Conservation (phyloP, 306 rosid genomes). For the Biancaea sappan region DNA sequence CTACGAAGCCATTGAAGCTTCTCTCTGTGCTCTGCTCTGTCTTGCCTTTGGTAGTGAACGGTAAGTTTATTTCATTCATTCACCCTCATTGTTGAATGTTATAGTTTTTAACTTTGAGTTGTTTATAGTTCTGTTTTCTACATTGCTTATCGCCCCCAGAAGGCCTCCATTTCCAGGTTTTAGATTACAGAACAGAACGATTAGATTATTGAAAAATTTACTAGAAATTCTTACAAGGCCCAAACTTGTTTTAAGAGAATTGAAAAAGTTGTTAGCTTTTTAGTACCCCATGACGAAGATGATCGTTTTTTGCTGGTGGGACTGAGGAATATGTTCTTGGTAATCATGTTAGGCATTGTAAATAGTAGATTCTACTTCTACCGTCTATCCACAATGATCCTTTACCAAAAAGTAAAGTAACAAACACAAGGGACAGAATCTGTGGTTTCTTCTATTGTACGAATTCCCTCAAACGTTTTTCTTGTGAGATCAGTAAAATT, state of each 20-base stretch:
- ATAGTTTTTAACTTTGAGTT: background rate
- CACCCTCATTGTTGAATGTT: constrained; percentile 4
- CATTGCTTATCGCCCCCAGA: background rate
- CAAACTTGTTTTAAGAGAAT: constrained; percentile 12
- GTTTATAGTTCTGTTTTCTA: constrained; percentile 10
- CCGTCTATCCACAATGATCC: constrained; percentile 34
- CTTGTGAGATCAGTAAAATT: constrained; percentile 17
- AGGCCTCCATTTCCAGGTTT: no score
- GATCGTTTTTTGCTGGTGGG: constrained; percentile 40
- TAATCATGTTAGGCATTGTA: constrained; percentile 41
- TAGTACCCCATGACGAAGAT: constrained; percentile 10
- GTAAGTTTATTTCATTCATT: constrained; percentile 56
- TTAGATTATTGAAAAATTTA: background rate
- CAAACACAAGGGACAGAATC: constrained; percentile 19
- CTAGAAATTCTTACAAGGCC: background rate
- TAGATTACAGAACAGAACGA: constrained; percentile 24
- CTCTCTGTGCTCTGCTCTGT: constrained; percentile 71
- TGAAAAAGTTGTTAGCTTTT: constrained; percentile 37
- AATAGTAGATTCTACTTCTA: constrained; percentile 28
- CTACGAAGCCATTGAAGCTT: constrained; percentile 63
- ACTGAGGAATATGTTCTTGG: constrained; percentile 53
- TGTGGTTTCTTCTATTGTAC: constrained; percentile 41
- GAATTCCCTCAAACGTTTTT: constrained; percentile 27
- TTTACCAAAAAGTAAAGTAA: constrained; percentile 37
- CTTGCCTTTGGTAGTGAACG: constrained; percentile 86